Conservation (phyloP, 257 asterid genomes). For the Verbena officinalis region DNA sequence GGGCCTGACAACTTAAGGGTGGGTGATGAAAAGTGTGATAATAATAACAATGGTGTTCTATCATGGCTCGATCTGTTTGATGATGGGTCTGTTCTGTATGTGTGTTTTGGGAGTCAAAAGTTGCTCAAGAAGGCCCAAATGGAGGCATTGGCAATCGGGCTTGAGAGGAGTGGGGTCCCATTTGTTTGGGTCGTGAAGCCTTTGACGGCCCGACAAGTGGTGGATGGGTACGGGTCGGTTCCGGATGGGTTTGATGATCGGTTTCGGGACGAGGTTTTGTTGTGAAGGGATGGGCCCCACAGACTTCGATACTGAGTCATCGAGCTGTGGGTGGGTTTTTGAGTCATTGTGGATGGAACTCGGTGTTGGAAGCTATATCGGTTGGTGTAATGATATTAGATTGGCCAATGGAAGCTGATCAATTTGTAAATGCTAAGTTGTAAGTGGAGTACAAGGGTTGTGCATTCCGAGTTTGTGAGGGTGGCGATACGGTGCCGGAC, state of each 20-base stretch:
- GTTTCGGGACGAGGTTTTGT: slow-evolving; percentile 51
- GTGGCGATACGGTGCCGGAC: slow-evolving; percentile 54
- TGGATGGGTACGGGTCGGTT: slow-evolving; percentile 50
- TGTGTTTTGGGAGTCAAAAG: slow-evolving; percentile 78
- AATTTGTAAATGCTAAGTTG: slow-evolving; percentile 52
- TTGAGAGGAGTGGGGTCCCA: slow-evolving; percentile 58
- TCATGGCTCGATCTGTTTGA: slow-evolving; percentile 56
- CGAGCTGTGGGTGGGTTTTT: slow-evolving; percentile 60
- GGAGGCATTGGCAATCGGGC: slow-evolving; percentile 65
- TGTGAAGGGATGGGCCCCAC: slow-evolving; percentile 78
- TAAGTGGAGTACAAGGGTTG: slow-evolving; percentile 53
- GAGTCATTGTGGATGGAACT: slow-evolving; percentile 90
- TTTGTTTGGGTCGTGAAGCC: slow-evolving; percentile 59
- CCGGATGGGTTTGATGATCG: slow-evolving; percentile 56
- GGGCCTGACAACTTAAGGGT: slow-evolving; percentile 30
- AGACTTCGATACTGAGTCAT: slow-evolving; percentile 59
- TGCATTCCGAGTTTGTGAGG: slow-evolving; percentile 51
- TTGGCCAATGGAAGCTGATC: slow-evolving; percentile 98
- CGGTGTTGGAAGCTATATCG: slow-evolving; percentile 54
- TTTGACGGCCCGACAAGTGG: slow-evolving; percentile 48
- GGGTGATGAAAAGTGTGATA: background rate
- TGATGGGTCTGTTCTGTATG: slow-evolving; percentile 62
- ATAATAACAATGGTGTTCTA: slow-evolving; percentile 1
- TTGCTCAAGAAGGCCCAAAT: slow-evolving; percentile 53
- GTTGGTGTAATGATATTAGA: slow-evolving; percentile 68